Percentiles rank a stretch among this genome's conserved stretches.
phyloP scores from a whole-genome alignment of 1,284 basidiomycete genomes.

The Fistulina hepatica region DNA sequence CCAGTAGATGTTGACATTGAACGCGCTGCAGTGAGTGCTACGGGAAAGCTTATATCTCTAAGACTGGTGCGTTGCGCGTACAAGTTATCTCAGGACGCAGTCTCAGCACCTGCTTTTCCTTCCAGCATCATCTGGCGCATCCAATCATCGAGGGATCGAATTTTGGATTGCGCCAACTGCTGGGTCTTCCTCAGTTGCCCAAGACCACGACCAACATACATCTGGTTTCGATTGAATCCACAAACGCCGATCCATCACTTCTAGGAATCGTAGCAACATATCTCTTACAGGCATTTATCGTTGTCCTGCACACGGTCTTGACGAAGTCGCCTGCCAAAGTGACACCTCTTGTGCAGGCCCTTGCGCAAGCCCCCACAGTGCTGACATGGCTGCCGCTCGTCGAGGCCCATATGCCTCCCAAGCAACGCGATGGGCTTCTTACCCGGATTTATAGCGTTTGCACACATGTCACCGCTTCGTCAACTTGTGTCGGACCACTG shows the following conservation, averaged over 20 bases:
- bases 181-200: too few relatives aligned
- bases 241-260: too few relatives aligned
- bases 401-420: slow-evolving; percentile 32
- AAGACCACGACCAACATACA: too few relatives aligned
- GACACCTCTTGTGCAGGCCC: slow-evolving; percentile 25
- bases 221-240: too few relatives aligned
- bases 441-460: slow-evolving; percentile 50
- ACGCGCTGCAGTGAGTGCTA: slow-evolving; percentile 52
- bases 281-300: slow-evolving; percentile 39
- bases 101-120: too few relatives aligned
- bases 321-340: slow-evolving; percentile 14
- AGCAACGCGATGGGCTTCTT: slow-evolving; percentile 45
- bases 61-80: slow-evolving; percentile 43
- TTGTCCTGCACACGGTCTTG: slow-evolving; percentile 23
- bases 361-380: slow-evolving; percentile 30
- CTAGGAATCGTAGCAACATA: slow-evolving; percentile 48
- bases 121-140: too few relatives aligned
- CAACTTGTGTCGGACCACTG: slow-evolving; percentile 14
- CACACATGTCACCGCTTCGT: too few relatives aligned
- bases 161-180: too few relatives aligned
- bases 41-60: slow-evolving; percentile 51
- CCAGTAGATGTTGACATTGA: slow-evolving; percentile 54
- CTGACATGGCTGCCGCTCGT: slow-evolving; percentile 42
- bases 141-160: too few relatives aligned
- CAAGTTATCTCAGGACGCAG: slow-evolving; percentile 3